phyloP scores from a whole-genome alignment of 768 basidiomycete genomes.

The Gloeostereum incarnatum region DNA sequence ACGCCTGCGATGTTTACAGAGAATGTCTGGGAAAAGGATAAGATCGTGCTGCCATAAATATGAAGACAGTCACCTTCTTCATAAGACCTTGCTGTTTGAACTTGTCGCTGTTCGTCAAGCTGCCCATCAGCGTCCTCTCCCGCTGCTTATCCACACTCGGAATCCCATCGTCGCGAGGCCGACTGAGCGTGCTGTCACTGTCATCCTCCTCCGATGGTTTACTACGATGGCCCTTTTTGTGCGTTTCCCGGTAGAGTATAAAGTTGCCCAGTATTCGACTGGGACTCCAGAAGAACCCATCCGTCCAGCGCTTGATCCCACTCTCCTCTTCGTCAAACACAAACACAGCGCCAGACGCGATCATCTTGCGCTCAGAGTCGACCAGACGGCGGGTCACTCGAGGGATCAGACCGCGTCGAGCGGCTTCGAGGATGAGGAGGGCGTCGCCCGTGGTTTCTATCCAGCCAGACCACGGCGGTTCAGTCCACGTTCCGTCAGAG shows the following conservation, averaged over 20 bases:
- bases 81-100: conserved; percentile 91
- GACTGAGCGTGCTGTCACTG: conserved; percentile 40
- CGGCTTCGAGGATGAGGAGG: conserved; percentile 93
- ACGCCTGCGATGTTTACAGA: conserved; percentile 80
- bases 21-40: conserved; percentile 57
- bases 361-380: conserved; percentile 88
- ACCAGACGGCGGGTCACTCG: conserved; percentile 87
- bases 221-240: conserved; percentile 64
- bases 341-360: conserved; percentile 88
- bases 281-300: conserved; percentile 95
- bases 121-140: conserved; percentile 81
- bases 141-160: conserved; percentile 56
- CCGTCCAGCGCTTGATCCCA: conserved; percentile 97
- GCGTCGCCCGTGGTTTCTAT: conserved; percentile 95
- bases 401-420: conserved; percentile 81
- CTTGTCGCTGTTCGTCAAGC: conserved; percentile 87
- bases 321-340: conserved; percentile 97
- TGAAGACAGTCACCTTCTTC: conserved; percentile 71
- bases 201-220: conserved; percentile 15
- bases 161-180: conserved; percentile 47
- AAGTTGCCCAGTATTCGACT: conserved; percentile 92
- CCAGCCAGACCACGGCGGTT: conserved; percentile 87
- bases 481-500: conserved; percentile 3
- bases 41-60: conserved; percentile 1
- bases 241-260: conserved; percentile 89